Evolutionary conservation across 139 green algal species (phyloP).

Genomic region (Closterium sp.): DNA sequence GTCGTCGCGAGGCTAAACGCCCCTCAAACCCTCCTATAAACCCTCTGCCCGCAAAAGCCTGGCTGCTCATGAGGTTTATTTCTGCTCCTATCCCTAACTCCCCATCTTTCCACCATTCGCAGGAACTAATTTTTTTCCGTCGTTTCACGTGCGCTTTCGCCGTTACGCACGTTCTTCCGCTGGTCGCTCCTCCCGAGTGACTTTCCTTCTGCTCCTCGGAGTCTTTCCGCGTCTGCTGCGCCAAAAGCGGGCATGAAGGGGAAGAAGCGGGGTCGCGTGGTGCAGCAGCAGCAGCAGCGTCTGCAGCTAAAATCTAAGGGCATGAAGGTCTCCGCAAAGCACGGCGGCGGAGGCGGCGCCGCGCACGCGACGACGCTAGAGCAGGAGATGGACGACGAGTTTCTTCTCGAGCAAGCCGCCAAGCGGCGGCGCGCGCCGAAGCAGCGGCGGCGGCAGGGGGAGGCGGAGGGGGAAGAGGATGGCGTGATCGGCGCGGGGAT

Average conservation of each 20-base stretch:
- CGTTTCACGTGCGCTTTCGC: no score
- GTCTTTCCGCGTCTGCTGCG: no score
- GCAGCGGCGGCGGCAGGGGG: not conserved
- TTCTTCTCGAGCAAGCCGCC: not conserved
- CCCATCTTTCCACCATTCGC: no score
- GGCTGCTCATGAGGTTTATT: no score
- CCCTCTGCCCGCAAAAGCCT: no score
- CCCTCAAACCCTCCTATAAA: not conserved
- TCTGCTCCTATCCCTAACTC: no score
- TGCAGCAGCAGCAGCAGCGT: not conserved
- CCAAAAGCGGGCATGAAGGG: not conserved
- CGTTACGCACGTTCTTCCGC: not conserved
- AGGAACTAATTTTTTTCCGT: no score
- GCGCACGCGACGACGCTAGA: conserved; percentile 4
- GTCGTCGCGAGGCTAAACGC: no score
- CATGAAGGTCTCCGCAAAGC: not conserved
- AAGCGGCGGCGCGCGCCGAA: conserved; percentile 7
- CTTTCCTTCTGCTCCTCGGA: no score
- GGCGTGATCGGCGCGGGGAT: conserved; percentile 40
- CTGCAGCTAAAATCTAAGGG: not conserved
- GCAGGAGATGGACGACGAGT: conserved; percentile 37
- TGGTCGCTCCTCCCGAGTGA: no score
- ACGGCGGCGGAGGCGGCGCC: not conserved
- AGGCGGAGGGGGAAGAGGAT: not conserved
- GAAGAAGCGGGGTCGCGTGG: not conserved